phyloP scores from a whole-genome alignment of 768 basidiomycete species.

The Boletus reticulatus region DNA sequence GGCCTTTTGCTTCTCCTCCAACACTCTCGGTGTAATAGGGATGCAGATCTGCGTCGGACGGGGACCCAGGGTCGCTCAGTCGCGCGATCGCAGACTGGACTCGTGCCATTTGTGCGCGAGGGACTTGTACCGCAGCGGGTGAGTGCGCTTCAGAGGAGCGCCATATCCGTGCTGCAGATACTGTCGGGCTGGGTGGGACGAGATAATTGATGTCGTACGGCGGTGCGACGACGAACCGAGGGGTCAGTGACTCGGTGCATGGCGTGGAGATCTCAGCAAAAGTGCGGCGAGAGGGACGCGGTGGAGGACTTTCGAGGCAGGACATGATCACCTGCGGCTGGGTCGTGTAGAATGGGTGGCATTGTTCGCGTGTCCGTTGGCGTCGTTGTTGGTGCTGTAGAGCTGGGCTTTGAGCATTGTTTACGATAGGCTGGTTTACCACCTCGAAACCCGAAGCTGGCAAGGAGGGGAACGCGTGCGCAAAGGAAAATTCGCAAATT shows the following conservation, averaged over 20 bases:
- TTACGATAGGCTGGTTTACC: slow-evolving; percentile 36
- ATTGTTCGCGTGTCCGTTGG: background rate
- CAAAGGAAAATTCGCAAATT: slow-evolving; percentile 50
- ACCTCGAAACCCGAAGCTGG: slow-evolving; percentile 56
- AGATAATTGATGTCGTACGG: slow-evolving; percentile 33
- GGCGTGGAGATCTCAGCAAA: slow-evolving; percentile 34
- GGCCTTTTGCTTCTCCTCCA: slow-evolving; percentile 61
- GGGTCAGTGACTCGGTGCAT: too few relatives aligned
- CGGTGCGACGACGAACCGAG: slow-evolving; percentile 43
- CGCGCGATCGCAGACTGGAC: slow-evolving; percentile 57
- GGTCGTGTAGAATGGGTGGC: background rate
- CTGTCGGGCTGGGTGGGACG: slow-evolving; percentile 36
- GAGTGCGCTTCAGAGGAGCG: slow-evolving; percentile 12
- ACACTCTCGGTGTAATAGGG: slow-evolving; percentile 58
- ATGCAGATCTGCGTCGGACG: slow-evolving; percentile 44
- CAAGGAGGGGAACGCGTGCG: slow-evolving; percentile 63
- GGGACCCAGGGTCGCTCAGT: slow-evolving; percentile 43
- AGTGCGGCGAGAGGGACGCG: slow-evolving; percentile 39
- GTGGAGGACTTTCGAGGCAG: slow-evolving; percentile 33
- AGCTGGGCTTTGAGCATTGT: slow-evolving; percentile 45
- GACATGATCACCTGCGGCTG: background rate
- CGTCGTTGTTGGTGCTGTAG: slow-evolving; percentile 31
- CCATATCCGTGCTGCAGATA: slow-evolving; percentile 13
- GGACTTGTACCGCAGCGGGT: slow-evolving; percentile 44
- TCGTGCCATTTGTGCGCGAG: slow-evolving; percentile 76